Base-by-base conservation (phyloP, 495 filamentous ascomycete genomes). In the Lasiosphaeria miniovina region DNA sequence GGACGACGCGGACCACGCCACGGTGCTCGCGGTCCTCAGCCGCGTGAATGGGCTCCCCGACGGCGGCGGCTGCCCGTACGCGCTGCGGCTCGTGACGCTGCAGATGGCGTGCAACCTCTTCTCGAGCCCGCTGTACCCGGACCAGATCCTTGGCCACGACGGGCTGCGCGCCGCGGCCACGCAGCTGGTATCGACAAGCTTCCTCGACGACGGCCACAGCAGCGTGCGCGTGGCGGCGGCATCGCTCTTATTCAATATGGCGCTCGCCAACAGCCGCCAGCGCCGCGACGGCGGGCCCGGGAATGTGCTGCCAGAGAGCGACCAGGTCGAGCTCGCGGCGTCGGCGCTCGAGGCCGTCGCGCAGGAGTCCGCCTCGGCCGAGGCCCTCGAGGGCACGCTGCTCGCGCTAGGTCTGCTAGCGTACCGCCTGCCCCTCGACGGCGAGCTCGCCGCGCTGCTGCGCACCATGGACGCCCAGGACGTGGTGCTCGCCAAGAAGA, bases 161-260 rank as follows among this genome's bases (percentile, higher is more conserved):
- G 68, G 64, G 1, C 71, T 84, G 6, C 73, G 76, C 7, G 60
- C 57, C 4, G 59, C 73, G 0, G 65, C 82, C 54, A 76, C 76
- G 0, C 62, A 74, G 51, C 71, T 86, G 8, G 70, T 84, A 12
- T 81, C 83, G 5, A 75, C 75, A 7, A 80, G 78, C 58, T 75
- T 88, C 50, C 75, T 86, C 5, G 83, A 86, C 52, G 77, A 75
- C 35, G 70, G 67, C 31, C 83, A 85, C 59, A 69, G 65, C 54
- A 80, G 74, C 50, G 68, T 81, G 10, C 86, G 93, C 36, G 89
- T 91, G 12, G 88, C 90, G 6, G 90, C 92, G 0, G 82, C 91
- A 14, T 88, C 88, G 1, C 74, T 97, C n/a, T 82, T 89, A 1
- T 93, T 93, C 73, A 96, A 97, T 59, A 70, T 98, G 4, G 83